Conservation (phyloP, 257 asterid species). For the Capsicum pubescens region DNA sequence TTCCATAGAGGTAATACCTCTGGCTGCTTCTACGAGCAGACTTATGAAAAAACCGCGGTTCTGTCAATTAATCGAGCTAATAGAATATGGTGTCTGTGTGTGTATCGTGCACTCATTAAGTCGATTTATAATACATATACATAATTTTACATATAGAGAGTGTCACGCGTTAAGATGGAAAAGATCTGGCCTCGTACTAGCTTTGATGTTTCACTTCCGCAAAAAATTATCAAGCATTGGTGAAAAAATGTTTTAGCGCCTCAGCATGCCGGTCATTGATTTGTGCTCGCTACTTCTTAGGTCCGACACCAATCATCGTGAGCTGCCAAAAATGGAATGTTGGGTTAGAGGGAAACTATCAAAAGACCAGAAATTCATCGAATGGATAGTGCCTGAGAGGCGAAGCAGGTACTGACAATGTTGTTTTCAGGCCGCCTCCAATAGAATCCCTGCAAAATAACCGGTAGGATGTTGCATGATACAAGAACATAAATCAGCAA, state of each 20-base stretch:
- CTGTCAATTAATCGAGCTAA: background rate
- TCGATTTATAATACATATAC: conserved; percentile 20
- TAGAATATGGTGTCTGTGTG: conserved; percentile 3
- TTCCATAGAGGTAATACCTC: conserved; percentile 17
- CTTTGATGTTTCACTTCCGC: background rate
- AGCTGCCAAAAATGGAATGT: conserved; percentile 23
- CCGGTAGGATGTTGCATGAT: conserved; percentile 66
- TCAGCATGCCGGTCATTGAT: background rate
- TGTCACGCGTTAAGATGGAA: background rate
- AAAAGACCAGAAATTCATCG: background rate
- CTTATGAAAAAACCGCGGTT: background rate
- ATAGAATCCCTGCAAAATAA: conserved; percentile 63
- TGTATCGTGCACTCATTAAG: conserved; percentile 23
- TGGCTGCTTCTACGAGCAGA: conserved; percentile 23
- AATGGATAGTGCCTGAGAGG: background rate
- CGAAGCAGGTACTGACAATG: conserved; percentile 43
- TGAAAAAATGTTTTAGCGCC: background rate
- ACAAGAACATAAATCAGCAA: conserved; percentile 57
- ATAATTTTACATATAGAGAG: conserved; percentile 26
- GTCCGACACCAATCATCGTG: conserved; percentile 32
- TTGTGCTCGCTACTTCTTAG: conserved; percentile 4
- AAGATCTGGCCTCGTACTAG: background rate
- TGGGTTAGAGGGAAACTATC: background rate
- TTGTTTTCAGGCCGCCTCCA: conserved; percentile 60
- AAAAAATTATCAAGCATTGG: background rate